Evolutionary conservation across 768 basidiomycete genomes (phyloP), one percentile per base, ranked within the genome.

Genomic region (Steccherinum ochraceum): DNA sequence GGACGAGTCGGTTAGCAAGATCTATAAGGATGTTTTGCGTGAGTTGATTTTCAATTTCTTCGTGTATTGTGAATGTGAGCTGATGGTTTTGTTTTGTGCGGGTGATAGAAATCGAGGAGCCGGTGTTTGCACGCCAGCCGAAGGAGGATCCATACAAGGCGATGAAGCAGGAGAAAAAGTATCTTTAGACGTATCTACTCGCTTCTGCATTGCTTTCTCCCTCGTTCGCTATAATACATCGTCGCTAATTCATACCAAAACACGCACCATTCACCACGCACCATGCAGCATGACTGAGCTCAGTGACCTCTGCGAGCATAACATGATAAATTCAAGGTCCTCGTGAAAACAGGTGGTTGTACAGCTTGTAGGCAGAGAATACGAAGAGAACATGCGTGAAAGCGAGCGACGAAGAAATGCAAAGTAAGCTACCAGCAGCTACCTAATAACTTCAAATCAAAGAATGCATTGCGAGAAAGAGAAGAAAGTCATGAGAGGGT

Each of bases 11-110:
- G 87, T 90, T 12, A 72, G 73, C 19, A 74, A 72, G 58, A 81
- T 93, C 52, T 89, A 92, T 69, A 59, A 61, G 53, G 75, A 82
- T 55, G 68, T 84, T 26, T 68, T 92, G 53, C 74, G 91, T 87
- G 61, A 69, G 89, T 80, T 13, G 19, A 12, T 39, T 44, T 27
- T 23, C n/a, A n/a, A n/a, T n/a, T n/a, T n/a, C n/a, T n/a, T n/a
- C n/a, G n/a, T n/a, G n/a, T n/a, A n/a, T 19, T 35, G 44, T 19
- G 30, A 45, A 49, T 58, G 53, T 53, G 43, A 23, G 18, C 40
- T 45, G 18, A 18, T 13, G n/a, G n/a, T 24, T 42, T 24, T n/a
- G 24, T 54, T 30, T 45, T 53, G 49, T 35, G 23, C 10, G 40
- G 55, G 51, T 47, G 45, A 49, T 41, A 76, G 74, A 67, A 63